These are phyloP conservation scores for Aspergillus floridensis DNA, from an alignment of 2,329 filamentous ascomycete species.

Conservation along the genomic window DNA sequence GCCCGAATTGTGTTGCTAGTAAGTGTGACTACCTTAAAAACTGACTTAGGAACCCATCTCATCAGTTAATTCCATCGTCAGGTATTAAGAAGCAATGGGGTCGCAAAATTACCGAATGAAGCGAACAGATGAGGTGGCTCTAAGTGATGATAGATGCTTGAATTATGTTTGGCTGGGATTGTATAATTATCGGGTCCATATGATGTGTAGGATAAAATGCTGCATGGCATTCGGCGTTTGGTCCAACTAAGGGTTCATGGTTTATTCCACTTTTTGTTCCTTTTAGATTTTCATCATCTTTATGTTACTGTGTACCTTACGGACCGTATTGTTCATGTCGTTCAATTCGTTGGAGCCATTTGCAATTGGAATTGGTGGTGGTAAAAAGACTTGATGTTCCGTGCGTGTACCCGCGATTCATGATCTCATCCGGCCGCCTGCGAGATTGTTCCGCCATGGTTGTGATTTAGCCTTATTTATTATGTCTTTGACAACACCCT, in stretches of 20 bases:
- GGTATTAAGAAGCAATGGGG: conserved; percentile 50
- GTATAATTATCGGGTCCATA: conserved; percentile 25
- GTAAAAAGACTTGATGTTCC: background rate
- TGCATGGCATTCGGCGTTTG: conserved; percentile 41
- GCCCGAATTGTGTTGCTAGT: conserved; percentile 83
- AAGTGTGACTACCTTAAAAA: conserved; percentile 36
- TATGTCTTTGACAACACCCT: background rate
- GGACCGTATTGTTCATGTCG: background rate
- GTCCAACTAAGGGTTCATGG: conserved; percentile 23
- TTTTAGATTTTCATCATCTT: background rate
- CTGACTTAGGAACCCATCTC: background rate
- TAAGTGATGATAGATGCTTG: conserved; percentile 4
- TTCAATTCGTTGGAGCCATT: background rate
- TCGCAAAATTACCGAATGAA: conserved; percentile 32
- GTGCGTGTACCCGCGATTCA: conserved; percentile 3
- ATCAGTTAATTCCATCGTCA: conserved; percentile 18
- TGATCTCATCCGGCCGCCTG: conserved; percentile 5
- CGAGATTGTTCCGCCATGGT: background rate
- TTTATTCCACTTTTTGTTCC: conserved; percentile 8
- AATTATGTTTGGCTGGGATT: conserved; percentile 6
- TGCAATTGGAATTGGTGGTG: background rate
- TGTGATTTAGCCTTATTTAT: background rate
- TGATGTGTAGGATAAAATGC: conserved; percentile 28
- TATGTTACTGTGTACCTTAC: background rate
- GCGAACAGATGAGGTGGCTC: conserved; percentile 8